Conservation (phyloP, 2,329 filamentous ascomycete genomes). For the Talaromyces sp. region DNA sequence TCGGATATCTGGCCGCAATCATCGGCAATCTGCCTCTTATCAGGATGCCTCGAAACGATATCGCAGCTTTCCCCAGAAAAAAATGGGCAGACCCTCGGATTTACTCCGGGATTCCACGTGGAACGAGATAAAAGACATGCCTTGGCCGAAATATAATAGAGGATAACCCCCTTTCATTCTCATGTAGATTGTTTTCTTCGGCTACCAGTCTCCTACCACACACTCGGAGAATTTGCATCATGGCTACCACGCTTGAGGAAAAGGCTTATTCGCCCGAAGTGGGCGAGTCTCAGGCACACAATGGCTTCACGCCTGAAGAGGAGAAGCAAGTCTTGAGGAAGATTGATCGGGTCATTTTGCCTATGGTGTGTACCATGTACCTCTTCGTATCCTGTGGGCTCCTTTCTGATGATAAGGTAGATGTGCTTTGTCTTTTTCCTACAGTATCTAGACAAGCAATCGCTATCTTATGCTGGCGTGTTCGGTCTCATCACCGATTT, state of each 20-base stretch:
- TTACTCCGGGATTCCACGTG: neutral
- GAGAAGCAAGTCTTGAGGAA: constrained; percentile 23
- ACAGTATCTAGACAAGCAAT: constrained; percentile 41
- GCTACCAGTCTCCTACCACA: neutral
- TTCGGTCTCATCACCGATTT: constrained; percentile 48
- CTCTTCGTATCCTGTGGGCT: neutral
- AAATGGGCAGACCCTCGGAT: neutral
- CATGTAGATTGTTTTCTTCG: neutral
- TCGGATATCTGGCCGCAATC: neutral
- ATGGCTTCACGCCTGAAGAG: constrained; percentile 17
- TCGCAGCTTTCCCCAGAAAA: constrained; percentile 2
- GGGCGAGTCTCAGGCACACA: neutral
- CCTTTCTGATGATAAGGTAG: constrained; percentile 18
- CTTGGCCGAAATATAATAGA: neutral
- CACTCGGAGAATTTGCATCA: neutral
- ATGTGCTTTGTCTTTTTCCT: constrained; percentile 46
- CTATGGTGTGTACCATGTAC: constrained; percentile 19
- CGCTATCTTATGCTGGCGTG: constrained; percentile 47
- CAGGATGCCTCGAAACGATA: constrained; percentile 2
- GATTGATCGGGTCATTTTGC: constrained; percentile 25
- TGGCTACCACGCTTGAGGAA: neutral
- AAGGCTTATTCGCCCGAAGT: constrained; percentile 5
- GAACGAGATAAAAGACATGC: neutral
- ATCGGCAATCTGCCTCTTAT: constrained; percentile 10
- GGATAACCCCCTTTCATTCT: neutral